phyloP scores from a whole-genome alignment of 176 grass and related monocot genomes.

The Carex pumila region DNA sequence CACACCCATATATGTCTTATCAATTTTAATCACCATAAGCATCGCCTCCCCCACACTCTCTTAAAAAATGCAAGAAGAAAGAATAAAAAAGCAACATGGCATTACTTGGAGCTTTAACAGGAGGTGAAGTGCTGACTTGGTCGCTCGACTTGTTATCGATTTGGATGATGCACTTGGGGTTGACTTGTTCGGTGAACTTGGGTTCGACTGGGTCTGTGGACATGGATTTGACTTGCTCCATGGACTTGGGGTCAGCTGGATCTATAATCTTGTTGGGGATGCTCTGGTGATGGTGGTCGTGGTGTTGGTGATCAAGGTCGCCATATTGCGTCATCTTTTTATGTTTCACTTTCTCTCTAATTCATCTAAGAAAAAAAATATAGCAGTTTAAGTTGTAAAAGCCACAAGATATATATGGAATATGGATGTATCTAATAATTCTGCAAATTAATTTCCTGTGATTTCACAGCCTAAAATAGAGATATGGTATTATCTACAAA shows the following conservation, averaged over 20 bases:
- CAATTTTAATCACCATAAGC: background rate
- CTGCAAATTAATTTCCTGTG: background rate
- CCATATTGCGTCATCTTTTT: no score
- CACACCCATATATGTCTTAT: background rate
- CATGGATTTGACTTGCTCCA: no score
- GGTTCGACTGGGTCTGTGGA: background rate
- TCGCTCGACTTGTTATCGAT: background rate
- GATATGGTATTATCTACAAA: background rate
- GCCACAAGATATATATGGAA: background rate
- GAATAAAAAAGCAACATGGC: background rate
- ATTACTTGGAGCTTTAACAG: background rate
- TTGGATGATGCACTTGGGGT: background rate
- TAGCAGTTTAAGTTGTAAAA: background rate
- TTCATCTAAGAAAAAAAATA: background rate
- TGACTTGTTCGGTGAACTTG: background rate
- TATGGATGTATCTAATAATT: background rate
- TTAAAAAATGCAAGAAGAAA: background rate
- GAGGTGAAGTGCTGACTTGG: background rate
- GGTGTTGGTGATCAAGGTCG: no score
- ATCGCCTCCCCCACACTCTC: background rate
- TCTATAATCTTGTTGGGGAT: background rate
- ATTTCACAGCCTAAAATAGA: background rate
- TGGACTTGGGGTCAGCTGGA: background rate
- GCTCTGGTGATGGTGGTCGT: background rate
- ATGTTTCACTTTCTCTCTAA: background rate